These are phyloP conservation scores for Stereum hirsutum DNA, from an alignment of 1,284 basidiomycete species.

Conservation along the genomic window DNA sequence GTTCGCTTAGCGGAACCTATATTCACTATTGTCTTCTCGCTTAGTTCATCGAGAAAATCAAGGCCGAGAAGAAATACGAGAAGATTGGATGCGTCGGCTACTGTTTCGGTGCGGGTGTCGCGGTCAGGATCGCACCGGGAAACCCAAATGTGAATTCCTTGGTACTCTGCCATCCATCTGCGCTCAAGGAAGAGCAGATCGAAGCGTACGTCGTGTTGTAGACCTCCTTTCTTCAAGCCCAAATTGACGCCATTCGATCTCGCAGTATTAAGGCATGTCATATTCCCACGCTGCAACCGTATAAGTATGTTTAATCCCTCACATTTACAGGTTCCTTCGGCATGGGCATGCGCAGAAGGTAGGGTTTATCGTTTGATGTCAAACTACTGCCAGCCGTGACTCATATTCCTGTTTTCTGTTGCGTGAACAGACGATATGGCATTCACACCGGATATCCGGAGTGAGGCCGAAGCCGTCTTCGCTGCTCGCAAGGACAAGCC, in stretches of 20 bases:
- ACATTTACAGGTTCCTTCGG: constrained; percentile 32
- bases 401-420: too few relatives aligned
- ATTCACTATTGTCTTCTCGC: too few relatives aligned
- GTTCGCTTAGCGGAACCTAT: background rate
- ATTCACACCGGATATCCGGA: constrained; percentile 30
- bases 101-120: constrained; percentile 49
- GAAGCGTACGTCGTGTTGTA: too few relatives aligned
- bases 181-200: too few relatives aligned
- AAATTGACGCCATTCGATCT: too few relatives aligned
- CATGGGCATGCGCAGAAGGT: constrained; percentile 55
- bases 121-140: constrained; percentile 30
- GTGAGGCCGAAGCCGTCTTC: constrained; percentile 34
- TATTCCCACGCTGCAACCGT: too few relatives aligned
- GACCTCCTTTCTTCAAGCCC: too few relatives aligned
- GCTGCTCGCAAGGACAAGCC: constrained; percentile 32
- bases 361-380: too few relatives aligned
- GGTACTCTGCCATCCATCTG: constrained; percentile 50
- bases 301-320: too few relatives aligned
- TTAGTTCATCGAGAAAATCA: constrained; percentile 41
- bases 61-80: constrained; percentile 42
- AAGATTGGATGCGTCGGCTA: constrained; percentile 60
- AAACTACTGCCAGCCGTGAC: too few relatives aligned
- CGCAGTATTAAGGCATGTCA: too few relatives aligned
- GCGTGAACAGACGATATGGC: constrained; percentile 45
- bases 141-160: constrained; percentile 35